Evolutionary conservation across 2,329 filamentous ascomycete genomes (phyloP).

Genomic region (Microsporum canis): DNA sequence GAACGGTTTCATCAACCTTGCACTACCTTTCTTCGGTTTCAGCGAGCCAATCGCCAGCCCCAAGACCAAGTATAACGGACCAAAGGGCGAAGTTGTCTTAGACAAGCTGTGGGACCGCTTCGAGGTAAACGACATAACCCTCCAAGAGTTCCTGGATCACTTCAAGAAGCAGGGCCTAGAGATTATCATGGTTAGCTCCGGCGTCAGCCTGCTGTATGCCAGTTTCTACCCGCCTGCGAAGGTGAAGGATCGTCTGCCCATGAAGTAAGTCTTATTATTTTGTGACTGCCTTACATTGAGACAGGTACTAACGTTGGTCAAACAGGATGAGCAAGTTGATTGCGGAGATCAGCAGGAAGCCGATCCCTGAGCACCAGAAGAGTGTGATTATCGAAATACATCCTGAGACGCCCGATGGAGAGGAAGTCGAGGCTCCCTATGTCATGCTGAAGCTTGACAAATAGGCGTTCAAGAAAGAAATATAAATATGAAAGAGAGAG

Average conservation of each 20-base stretch:
- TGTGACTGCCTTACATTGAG: neutral
- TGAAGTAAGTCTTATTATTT: slow-evolving; percentile 46
- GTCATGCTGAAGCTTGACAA: slow-evolving; percentile 68
- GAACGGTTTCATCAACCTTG: slow-evolving; percentile 95
- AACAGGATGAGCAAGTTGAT: slow-evolving; percentile 75
- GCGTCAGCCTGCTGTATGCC: slow-evolving; percentile 86
- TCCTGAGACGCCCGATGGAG: slow-evolving; percentile 72
- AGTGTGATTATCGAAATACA: slow-evolving; percentile 96
- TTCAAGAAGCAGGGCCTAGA: slow-evolving; percentile 72
- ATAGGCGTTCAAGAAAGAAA: neutral
- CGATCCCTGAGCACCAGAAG: slow-evolving; percentile 80
- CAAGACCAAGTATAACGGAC: slow-evolving; percentile 79
- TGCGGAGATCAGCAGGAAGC: slow-evolving; percentile 81
- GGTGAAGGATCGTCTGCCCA: slow-evolving; percentile 66
- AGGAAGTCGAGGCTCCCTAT: slow-evolving; percentile 95
- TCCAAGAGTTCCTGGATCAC: slow-evolving; percentile 69
- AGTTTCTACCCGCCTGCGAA: slow-evolving; percentile 78
- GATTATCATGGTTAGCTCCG: slow-evolving; percentile 92
- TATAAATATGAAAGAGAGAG: neutral
- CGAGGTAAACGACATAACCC: slow-evolving; percentile 73
- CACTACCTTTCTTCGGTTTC: slow-evolving; percentile 95
- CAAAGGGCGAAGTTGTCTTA: slow-evolving; percentile 65
- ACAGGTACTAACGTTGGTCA: neutral
- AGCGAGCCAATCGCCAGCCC: slow-evolving; percentile 90
- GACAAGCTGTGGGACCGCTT: slow-evolving; percentile 99